Base-by-base conservation (phyloP, 352 stramenopile genomes). In the Phytophthora multivora region DNA sequence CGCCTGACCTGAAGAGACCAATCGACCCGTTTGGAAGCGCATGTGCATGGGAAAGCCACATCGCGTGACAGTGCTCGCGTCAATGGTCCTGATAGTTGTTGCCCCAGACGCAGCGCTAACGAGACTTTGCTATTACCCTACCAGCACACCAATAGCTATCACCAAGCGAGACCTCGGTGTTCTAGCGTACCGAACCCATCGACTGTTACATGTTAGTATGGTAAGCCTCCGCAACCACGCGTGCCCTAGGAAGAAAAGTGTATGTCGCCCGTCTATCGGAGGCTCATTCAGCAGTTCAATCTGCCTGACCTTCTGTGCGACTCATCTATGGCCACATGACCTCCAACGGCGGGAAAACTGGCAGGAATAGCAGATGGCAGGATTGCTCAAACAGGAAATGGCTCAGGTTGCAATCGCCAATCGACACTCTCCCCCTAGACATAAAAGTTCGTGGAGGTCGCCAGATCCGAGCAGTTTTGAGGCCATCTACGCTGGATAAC, bases 291-390 rank as follows among this genome's bases (percentile, higher is more conserved):
- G 26, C 35, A 18, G 41, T 28, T n/a, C 56, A 43, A 25, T n/a
- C n/a, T 52, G 59, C 59, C 59, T 68, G 59, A 68, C 59, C 59
- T 13, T 63, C 28, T 12, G n/a, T 18, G 19, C 39, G 59, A 16
- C 59, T 58, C 59, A 68, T 68, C 39, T 68, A 63, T 68, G 40
- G 42, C 6, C 28, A 41, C 28, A 53, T 49, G 26, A n/a, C 33
- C 60, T 68, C 16, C 60, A 68, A 63, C 60, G 45, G 52, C 60
- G 60, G 59, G 53, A 68, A 63, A 68, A 63, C n/a, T 11, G 26
- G 13, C 33, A 26, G 47, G n/a, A 19, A 63, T 68, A 26, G 21
- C 5, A n/a, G 13, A 63, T 68, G 9, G 13, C 38, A 68, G 52
- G 50, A 23, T 48, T 35, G 21, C 33, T 25, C 46, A 51, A 58